Base-by-base conservation (phyloP, 768 basidiomycete genomes). In the Lentinus tigrinus region DNA sequence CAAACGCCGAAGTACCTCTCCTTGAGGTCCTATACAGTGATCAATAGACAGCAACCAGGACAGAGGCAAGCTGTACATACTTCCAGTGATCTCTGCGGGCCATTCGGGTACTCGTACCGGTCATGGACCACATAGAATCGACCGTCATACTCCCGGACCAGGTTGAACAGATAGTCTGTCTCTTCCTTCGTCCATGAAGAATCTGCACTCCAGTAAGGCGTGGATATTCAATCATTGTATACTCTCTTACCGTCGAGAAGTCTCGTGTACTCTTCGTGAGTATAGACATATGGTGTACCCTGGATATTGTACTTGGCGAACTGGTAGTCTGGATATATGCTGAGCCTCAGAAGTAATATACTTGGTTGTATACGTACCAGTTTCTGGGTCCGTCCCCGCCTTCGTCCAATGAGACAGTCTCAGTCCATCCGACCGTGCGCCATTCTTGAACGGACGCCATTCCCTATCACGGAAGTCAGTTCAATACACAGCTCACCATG, bases 1-100 rank as follows among this genome's bases (percentile, higher is more conserved):
- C 94, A 95, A 17, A 95, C 88, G 49, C 89, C 86, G 71, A 90
- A 98, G 67, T 98, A 98, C 27, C 97, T 81, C 64, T 94, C 92
- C 75, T 98, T 98, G 63, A 98, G 73, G 61, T 97, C 95, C 93
- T 95, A 65, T 60, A 52, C 31, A 27, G 31, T 9, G 38, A 14
- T 51, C 38, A 9, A 17, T 24, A 13, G 4, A 4, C 16, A 31
- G 26, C 34, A 14, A 9, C 40, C 40, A 28, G 28, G 17, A 44
- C 17, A 34, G 4, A 34, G 6, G 19, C 16, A 14, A 10, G 4
- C 14, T 17, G 7, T 2, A 67, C 77, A 55, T 58, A 91, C 94
- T 79, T 95, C 94, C 52, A 94, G 76, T n/a, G 79, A 77, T 21
- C 87, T 83, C 24, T 64, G 48, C 37, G 73, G 67, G 9, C 84